Conservation (phyloP, 306 rosid genomes). For the Macrotyloma uniflorum region DNA sequence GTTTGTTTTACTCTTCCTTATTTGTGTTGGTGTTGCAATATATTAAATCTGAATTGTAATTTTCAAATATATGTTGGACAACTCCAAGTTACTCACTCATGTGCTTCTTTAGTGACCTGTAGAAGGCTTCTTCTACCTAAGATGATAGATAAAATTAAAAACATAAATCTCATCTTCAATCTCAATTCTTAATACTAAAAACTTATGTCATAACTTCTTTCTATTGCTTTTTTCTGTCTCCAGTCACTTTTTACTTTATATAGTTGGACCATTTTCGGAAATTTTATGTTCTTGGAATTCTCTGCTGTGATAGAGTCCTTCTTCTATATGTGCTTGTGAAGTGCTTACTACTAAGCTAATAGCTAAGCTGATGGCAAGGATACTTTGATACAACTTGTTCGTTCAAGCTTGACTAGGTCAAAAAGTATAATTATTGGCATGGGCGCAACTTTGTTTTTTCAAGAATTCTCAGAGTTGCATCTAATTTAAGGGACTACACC, state of each 20-base stretch:
- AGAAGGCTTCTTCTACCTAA: constrained; percentile 3
- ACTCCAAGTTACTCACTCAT: constrained; percentile 5
- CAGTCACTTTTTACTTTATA: neutral
- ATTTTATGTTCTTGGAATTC: neutral
- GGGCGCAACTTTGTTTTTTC: neutral
- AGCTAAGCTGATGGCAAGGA: neutral
- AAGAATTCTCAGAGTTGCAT: neutral
- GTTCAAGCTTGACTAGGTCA: neutral
- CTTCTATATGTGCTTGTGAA: neutral
- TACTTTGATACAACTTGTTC: neutral
- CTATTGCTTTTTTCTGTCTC: neutral
- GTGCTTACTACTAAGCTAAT: neutral
- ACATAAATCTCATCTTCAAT: neutral
- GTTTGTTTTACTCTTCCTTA: constrained; percentile 60
- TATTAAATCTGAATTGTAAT: constrained; percentile 20
- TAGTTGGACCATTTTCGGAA: neutral
- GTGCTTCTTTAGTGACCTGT: constrained; percentile 14
- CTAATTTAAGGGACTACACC: neutral
- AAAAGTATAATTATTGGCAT: too few relatives aligned
- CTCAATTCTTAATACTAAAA: neutral
- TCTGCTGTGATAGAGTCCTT: neutral
- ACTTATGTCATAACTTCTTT: neutral
- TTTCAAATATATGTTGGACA: constrained; percentile 22
- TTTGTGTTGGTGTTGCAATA: constrained; percentile 26
- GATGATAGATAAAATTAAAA: neutral